A percentile compares a stretch with the other conserved stretches of the same genome.
Evolutionary conservation across 768 basidiomycete genomes (phyloP).

Genomic region (Suillus brevipes): DNA sequence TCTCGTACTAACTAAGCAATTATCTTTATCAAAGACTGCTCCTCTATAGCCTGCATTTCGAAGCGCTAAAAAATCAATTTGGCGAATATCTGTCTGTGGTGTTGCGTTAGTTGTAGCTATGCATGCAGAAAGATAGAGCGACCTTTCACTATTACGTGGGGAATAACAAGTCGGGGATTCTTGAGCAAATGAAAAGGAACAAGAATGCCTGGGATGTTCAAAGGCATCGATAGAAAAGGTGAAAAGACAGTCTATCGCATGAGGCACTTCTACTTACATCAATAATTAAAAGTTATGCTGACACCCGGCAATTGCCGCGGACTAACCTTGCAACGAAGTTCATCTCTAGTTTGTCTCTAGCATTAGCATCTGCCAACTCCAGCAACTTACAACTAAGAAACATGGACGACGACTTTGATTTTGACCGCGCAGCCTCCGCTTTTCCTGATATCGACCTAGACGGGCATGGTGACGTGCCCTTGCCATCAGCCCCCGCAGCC

Average conservation of each 20-base stretch:
- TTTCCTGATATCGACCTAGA: slow-evolving; percentile 86
- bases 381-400: neutral
- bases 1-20: slow-evolving; percentile 74
- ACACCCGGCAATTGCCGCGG: neutral
- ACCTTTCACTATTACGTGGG: slow-evolving; percentile 70
- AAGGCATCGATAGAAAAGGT: slow-evolving; percentile 49
- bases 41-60: slow-evolving; percentile 78
- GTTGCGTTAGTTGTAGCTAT: slow-evolving; percentile 12
- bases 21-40: slow-evolving; percentile 97
- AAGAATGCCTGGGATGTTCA: slow-evolving; percentile 71
- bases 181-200: slow-evolving; percentile 70
- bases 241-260: neutral
- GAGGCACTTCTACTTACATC: no score
- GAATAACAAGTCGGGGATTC: slow-evolving; percentile 66
- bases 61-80: slow-evolving; percentile 75
- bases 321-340: neutral
- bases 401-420: slow-evolving; percentile 67
- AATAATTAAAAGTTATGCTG: neutral
- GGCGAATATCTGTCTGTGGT: slow-evolving; percentile 76
- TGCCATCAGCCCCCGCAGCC: slow-evolving; percentile 32
- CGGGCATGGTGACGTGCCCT: slow-evolving; percentile 56
- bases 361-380: neutral
- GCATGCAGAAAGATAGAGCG: slow-evolving; percentile 14
- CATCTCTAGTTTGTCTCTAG: neutral
- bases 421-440: slow-evolving; percentile 76